Evolutionary conservation across 306 rosid genomes (phyloP), one percentile per base, ranked within the genome.

Genomic region (Mimosa pudica): DNA sequence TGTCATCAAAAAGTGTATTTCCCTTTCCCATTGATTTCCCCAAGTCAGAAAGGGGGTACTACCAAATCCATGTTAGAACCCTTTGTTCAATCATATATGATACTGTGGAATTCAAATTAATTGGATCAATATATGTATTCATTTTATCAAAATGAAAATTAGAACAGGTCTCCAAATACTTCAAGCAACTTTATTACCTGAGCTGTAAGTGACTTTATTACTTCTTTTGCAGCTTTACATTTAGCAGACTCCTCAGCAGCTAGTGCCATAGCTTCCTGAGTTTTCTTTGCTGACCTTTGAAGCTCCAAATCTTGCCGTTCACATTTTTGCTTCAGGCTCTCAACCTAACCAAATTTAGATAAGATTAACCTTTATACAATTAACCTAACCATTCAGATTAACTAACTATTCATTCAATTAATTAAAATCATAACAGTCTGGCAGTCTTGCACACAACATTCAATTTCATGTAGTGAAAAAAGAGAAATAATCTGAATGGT

Each of bases 151-250:
- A 57, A 74, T 32, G 35, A 74, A 69, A 74, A 60, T 33, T 7
- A 52, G 45, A 57, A 58, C 47, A 69, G 67, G 69, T 16, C 32
- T n/a, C 46, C 42, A 41, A 49, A 68, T 64, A 9, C 71, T 2
- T 49, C 32, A 57, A n/a, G 63, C 2, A 11, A 83, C 82, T 73
- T 82, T 17, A 17, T 61, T 63, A 95, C 98, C 98, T 95, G 97
- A 57, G 98, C 90, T n/a, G 98, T 88, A 38, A 95, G 96, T 46
- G 93, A 88, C 91, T 91, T 95, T 79, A 95, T 92, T 77, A 90
- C 98, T 89, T 95, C 98, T 88, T 95, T 95, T 14, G 96, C 98
- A 51, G 96, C 98, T 85, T 84, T 91, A 63, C 93, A 92, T 86
- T 92, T 95, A 72, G 92, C 82, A 83, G 97, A 86, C 81, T 95